Evolutionary conservation across 345 rosid genomes (phyloP).

Genomic region (Acer saccharum): DNA sequence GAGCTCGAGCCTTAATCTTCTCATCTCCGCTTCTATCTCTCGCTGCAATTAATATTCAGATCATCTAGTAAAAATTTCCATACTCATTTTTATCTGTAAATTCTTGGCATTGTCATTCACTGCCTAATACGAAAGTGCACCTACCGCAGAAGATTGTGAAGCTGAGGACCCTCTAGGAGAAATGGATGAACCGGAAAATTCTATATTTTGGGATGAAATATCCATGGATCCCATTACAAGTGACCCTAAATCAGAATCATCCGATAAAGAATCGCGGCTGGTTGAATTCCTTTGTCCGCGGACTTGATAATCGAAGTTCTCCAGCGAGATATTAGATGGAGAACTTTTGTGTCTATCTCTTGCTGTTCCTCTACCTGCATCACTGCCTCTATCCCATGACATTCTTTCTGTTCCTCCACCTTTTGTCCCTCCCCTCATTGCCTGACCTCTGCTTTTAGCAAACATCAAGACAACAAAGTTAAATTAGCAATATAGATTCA

Average conservation of each 20-base stretch:
- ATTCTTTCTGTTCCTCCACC: slow-evolving; percentile 33
- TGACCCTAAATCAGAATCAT: slow-evolving; percentile 31
- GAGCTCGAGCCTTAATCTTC: slow-evolving; percentile 79
- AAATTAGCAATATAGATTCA: too few species aligned
- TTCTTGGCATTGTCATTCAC: neutral
- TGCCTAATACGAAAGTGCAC: slow-evolving; percentile 6
- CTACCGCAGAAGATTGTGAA: slow-evolving; percentile 38
- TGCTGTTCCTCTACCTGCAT: slow-evolving; percentile 17
- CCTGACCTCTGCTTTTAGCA: slow-evolving; percentile 34
- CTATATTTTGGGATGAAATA: slow-evolving; percentile 31
- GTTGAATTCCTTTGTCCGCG: slow-evolving; percentile 32
- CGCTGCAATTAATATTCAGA: slow-evolving; percentile 42
- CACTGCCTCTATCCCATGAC: slow-evolving; percentile 32
- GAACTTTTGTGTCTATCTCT: slow-evolving; percentile 36
- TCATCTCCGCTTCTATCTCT: slow-evolving; percentile 84
- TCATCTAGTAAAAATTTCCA: neutral
- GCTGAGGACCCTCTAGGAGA: slow-evolving; percentile 36
- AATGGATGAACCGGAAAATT: slow-evolving; percentile 20
- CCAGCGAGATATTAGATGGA: slow-evolving; percentile 38
- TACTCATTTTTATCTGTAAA: neutral
- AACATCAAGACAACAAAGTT: neutral
- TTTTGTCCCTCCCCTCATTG: slow-evolving; percentile 31
- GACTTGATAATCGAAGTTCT: slow-evolving; percentile 32
- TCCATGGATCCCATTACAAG: slow-evolving; percentile 45
- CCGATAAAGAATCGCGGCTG: slow-evolving; percentile 30